Conservation (phyloP, 495 filamentous ascomycete genomes). For the Xeromyces bisporus region DNA sequence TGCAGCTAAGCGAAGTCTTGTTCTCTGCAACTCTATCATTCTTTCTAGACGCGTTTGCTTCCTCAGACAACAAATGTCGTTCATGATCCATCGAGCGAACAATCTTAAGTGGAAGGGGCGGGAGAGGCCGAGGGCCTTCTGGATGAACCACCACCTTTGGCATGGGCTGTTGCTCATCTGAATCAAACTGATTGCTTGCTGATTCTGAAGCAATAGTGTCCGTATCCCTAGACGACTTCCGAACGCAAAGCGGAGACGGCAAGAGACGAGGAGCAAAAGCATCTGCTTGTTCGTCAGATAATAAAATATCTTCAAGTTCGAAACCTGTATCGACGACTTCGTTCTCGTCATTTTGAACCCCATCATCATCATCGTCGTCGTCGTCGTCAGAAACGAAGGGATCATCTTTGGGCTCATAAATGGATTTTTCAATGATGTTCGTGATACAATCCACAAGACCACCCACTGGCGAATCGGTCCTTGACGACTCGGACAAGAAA, state of each 20-base stretch:
- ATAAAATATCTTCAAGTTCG: no score
- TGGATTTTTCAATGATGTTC: slow-evolving; percentile 11
- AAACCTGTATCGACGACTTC: no score
- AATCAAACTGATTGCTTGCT: no score
- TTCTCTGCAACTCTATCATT: not conserved
- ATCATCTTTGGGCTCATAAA: slow-evolving; percentile 8
- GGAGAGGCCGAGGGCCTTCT: slow-evolving; percentile 6
- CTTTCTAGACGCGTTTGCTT: no score
- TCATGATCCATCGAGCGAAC: no score
- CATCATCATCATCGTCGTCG: no score
- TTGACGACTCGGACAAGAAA: slow-evolving; percentile 1
- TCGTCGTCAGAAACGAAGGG: slow-evolving; percentile 13
- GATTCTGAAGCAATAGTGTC: no score
- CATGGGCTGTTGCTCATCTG: no score
- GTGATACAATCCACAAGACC: slow-evolving; percentile 2
- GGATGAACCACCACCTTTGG: no score
- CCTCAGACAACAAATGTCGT: no score
- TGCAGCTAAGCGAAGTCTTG: not conserved
- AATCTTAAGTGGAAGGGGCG: slow-evolving; percentile 12
- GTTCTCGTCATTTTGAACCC: no score
- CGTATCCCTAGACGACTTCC: slow-evolving; percentile 6
- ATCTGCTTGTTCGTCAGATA: not conserved
- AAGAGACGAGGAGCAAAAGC: slow-evolving; percentile 2
- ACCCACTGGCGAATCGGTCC: not conserved
- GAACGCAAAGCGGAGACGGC: slow-evolving; percentile 15